Base-by-base conservation (phyloP, 2,329 filamentous ascomycete genomes). In the Penicillium decumbens region DNA sequence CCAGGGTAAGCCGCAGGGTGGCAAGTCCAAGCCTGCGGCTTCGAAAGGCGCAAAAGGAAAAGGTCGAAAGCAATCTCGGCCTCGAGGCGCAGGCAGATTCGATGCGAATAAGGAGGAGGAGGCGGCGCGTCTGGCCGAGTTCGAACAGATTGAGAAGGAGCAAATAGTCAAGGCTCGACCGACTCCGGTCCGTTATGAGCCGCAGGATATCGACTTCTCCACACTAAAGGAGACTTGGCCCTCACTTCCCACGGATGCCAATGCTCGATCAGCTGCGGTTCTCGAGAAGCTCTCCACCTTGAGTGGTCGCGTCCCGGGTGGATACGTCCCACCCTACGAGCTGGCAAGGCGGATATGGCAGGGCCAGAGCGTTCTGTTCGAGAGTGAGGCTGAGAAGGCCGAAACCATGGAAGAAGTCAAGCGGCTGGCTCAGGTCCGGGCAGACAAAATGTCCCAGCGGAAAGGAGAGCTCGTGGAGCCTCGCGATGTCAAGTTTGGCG, bases 141-240 rank as follows among this genome's bases (percentile, higher is more conserved):
- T 71, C 10, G 60, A 69, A 13, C 49, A 59, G 37, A 58, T 66
- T 18, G 63, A 64, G 25, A 50, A 51, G 40, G 65, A 71, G 27
- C 60, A 69, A 30, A 49, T 60, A 15, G 51, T 66, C 24, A 59
- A 65, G 50, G 54, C 61, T 6, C 65, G 59, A 5, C 62, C 65
- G n/a, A 55, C 53, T 9, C 64, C 69, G 9, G 57, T 64, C 43
- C 67, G 64, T 15, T 73, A 72, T 46, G 59, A 62, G 37, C 71
- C 71, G 12, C 54, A 63, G 18, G 54, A 63, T 4, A 65, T 69
- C 49, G 58, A 61, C 29, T 55, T 65, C 27, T 60, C 64, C 13
- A 64, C 59, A 30, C 41, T 73, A 46, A 63, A 57, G 43, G 60
- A 69, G 25, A 73, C 69, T 9, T 73, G 71, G 71, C 71, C 71